Conservation (phyloP, 2,329 filamentous ascomycete genomes). For the Sporothrix luriei region DNA sequence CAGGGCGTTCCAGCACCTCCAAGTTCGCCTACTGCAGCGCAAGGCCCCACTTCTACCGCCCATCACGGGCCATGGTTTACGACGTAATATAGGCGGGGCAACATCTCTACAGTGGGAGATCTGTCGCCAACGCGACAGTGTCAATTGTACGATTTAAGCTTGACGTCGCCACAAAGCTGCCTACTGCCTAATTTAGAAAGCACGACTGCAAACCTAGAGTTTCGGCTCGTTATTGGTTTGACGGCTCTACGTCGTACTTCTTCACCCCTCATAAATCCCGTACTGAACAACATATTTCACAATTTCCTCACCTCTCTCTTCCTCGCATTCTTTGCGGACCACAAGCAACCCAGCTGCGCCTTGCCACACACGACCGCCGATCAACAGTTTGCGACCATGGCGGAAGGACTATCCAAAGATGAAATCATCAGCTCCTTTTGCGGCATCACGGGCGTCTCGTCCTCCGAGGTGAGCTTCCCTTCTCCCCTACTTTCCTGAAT, state of each 20-base stretch:
- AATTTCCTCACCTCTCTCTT: not conserved
- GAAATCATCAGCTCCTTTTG: constrained; percentile 35
- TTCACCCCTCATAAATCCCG: not conserved
- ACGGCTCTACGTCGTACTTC: not conserved
- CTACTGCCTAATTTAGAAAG: constrained; percentile 26
- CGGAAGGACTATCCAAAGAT: constrained; percentile 31
- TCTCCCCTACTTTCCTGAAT: no score
- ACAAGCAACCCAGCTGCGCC: not conserved
- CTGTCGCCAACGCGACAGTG: not conserved
- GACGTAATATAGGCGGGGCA: not conserved
- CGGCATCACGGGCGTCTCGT: constrained; percentile 33
- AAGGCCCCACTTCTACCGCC: constrained; percentile 18
- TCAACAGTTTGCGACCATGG: constrained; percentile 25
- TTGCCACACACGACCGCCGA: not conserved
- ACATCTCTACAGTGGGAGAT: no score
- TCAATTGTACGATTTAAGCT: constrained; percentile 30
- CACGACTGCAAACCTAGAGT: not conserved
- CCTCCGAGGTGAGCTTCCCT: constrained; percentile 15
- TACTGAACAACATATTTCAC: not conserved
- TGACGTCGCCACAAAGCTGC: constrained; percentile 35
- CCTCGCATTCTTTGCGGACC: not conserved
- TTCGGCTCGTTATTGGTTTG: not conserved
- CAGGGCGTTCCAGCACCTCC: not conserved
- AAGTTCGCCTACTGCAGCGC: not conserved
- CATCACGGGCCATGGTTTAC: not conserved